These are phyloP conservation scores for Calocybe gangraenosa DNA, from an alignment of 768 basidiomycete genomes.

Conservation along the genomic window DNA sequence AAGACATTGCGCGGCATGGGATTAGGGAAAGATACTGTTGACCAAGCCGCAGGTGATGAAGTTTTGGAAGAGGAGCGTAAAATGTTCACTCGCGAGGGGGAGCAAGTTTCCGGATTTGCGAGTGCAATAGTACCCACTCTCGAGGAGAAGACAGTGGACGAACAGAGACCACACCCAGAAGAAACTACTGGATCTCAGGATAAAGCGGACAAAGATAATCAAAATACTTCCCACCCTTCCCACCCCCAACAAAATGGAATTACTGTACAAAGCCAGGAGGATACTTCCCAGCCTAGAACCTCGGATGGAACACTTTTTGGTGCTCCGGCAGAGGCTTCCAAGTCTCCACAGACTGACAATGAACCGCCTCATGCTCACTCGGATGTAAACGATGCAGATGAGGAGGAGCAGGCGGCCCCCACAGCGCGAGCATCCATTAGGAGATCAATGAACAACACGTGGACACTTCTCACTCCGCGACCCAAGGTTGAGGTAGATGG, in stretches of 20 bases:
- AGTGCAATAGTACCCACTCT: conserved; percentile 62
- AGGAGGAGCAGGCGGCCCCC: conserved; percentile 47
- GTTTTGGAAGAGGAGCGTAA: conserved; percentile 45
- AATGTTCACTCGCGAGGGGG: conserved; percentile 47
- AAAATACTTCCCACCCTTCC: not conserved
- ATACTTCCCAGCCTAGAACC: conserved; percentile 28
- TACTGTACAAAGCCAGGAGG: conserved; percentile 5
- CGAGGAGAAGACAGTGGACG: conserved; percentile 61
- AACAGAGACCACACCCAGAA: conserved; percentile 36
- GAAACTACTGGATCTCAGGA: conserved; percentile 15
- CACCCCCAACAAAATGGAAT: not conserved
- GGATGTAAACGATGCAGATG: conserved; percentile 38
- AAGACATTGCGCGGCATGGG: conserved; percentile 40
- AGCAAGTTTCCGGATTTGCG: conserved; percentile 52
- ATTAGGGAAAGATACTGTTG: conserved; percentile 32
- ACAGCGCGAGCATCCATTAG: conserved; percentile 46
- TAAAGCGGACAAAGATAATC: conserved; percentile 3
- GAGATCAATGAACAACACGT: conserved; percentile 48
- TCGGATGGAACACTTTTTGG: conserved; percentile 46
- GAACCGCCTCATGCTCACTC: conserved; percentile 44
- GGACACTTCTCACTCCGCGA: conserved; percentile 61
- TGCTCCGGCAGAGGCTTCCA: conserved; percentile 50
- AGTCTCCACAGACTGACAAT: conserved; percentile 35
- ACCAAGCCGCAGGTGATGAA: conserved; percentile 37
- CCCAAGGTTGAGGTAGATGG: conserved; percentile 71